These are phyloP conservation scores for Quercus lobata DNA, from an alignment of 331 rosid species.

Conservation along the genomic window DNA sequence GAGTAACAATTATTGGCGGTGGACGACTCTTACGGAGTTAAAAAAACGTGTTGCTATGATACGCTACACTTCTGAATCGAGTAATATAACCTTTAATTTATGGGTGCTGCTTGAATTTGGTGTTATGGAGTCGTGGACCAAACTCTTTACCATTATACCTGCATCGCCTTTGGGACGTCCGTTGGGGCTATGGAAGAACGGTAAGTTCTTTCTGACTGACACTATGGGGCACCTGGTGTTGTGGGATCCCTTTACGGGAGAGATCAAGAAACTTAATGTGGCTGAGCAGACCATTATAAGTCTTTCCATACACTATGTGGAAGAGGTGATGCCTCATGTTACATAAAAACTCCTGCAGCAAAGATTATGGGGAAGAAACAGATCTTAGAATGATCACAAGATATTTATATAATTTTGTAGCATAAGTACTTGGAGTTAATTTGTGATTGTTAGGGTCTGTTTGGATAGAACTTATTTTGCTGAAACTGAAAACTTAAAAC, in stretches of 20 bases:
- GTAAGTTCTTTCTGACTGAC: not conserved
- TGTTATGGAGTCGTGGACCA: not conserved
- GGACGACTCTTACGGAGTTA: not conserved
- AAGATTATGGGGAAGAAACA: too few relatives aligned
- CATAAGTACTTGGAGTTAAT: too few relatives aligned
- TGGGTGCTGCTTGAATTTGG: not conserved
- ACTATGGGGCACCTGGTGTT: not conserved
- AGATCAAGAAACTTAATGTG: not conserved
- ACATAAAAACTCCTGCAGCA: too few relatives aligned
- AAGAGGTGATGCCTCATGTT: too few relatives aligned
- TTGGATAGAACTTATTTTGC: too few relatives aligned
- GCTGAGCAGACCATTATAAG: too few relatives aligned
- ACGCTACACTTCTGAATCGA: not conserved
- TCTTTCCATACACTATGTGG: too few relatives aligned
- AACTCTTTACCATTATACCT: not conserved
- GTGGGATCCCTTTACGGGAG: not conserved
- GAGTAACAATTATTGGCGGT: not conserved
- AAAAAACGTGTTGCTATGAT: not conserved
- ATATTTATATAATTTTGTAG: too few relatives aligned
- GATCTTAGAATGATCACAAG: too few relatives aligned
- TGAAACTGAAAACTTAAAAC: too few relatives aligned
- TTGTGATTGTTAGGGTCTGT: too few relatives aligned
- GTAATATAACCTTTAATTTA: not conserved
- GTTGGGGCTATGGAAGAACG: not conserved
- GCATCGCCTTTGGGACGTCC: not conserved